phyloP scores from a whole-genome alignment of 176 grass and related monocot genomes.

The Thalia dealbata region DNA sequence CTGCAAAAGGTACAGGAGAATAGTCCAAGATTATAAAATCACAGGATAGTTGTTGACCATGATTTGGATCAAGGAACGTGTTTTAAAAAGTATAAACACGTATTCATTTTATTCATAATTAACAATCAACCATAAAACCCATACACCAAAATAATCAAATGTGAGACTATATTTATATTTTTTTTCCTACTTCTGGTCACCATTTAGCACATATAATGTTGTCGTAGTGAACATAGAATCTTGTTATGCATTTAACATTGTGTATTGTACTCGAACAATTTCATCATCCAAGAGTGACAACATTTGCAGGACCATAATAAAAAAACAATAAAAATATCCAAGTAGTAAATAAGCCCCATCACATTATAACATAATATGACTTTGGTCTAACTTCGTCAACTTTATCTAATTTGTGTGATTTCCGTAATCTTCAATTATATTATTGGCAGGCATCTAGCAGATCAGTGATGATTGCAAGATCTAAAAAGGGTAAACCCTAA shows the following conservation, averaged over 20 bases:
- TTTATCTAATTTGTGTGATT: no score
- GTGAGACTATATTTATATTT: neutral
- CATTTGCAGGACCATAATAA: neutral
- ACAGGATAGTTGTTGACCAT: neutral
- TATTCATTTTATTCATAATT: neutral
- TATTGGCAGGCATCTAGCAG: no score
- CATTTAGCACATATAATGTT: neutral
- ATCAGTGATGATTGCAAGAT: no score
- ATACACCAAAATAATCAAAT: neutral
- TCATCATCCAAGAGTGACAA: neutral
- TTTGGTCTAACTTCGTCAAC: no score
- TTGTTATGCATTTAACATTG: neutral
- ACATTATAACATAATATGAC: no score
- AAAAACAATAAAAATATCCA: neutral
- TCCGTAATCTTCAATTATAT: no score
- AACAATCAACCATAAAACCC: neutral
- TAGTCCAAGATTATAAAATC: neutral
- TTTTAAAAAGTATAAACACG: neutral
- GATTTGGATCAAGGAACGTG: neutral
- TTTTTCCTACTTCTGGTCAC: neutral
- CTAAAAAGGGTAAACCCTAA: no score
- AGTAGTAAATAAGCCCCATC: conserved; percentile 6
- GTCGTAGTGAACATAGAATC: neutral
- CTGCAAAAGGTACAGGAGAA: neutral
- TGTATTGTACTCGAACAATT: neutral